Evolutionary conservation across 371 early-diverging fungal genomes (phyloP).

Genomic region (Mucor lusitanicus): DNA sequence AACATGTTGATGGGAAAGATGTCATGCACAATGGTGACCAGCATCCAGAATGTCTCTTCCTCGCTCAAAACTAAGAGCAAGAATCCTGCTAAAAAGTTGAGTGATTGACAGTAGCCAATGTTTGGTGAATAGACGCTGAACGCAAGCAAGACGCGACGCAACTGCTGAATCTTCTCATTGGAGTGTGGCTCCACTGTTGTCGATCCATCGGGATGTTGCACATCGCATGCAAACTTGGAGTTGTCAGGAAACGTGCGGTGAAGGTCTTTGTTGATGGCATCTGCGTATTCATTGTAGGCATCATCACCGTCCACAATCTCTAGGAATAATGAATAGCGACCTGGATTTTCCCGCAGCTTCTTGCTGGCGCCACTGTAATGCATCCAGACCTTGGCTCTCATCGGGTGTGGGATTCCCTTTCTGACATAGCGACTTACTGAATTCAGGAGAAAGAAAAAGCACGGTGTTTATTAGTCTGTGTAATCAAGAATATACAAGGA

Average conservation of each 20-base stretch:
- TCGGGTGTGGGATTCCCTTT: constrained; percentile 74
- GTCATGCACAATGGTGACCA: constrained; percentile 73
- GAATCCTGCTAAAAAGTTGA: constrained; percentile 82
- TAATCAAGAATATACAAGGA: not conserved
- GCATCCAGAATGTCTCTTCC: constrained; percentile 83
- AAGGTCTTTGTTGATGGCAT: constrained; percentile 75
- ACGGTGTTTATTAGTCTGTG: not conserved
- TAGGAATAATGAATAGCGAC: constrained; percentile 57
- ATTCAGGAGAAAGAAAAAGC: not conserved
- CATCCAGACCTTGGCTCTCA: constrained; percentile 77
- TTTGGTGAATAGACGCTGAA: constrained; percentile 66
- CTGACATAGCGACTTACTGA: constrained; percentile 72
- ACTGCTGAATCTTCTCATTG: constrained; percentile 58
- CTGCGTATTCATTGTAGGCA: constrained; percentile 59
- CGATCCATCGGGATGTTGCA: not conserved
- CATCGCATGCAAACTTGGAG: constrained; percentile 58
- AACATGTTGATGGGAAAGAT: constrained; percentile 80
- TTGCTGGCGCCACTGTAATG: constrained; percentile 77
- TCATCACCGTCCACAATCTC: constrained; percentile 49
- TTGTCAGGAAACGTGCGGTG: constrained; percentile 86
- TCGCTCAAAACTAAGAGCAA: constrained; percentile 72
- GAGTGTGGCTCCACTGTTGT: constrained; percentile 25
- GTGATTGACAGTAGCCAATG: constrained; percentile 87
- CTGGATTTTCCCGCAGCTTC: constrained; percentile 57
- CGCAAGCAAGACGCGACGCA: constrained; percentile 72